phyloP scores from a whole-genome alignment of 2,329 filamentous ascomycete genomes.

The Diaporthe aspalathi region DNA sequence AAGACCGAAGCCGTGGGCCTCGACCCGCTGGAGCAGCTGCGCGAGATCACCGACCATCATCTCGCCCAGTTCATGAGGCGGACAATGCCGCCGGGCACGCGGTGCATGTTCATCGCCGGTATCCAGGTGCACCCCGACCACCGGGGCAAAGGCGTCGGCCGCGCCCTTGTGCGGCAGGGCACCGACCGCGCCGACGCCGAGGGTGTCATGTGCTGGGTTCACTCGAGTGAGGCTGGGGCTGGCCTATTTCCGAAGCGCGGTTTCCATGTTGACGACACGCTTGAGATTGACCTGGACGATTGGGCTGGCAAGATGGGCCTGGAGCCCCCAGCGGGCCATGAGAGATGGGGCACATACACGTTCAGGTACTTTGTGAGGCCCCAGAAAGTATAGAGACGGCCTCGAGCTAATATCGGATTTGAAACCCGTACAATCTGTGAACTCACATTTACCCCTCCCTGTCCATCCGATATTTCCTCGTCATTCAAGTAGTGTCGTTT shows the following conservation, averaged over 20 bases:
- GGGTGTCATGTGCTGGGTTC: constrained; percentile 49
- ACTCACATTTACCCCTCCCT: background rate
- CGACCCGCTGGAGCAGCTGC: constrained; percentile 47
- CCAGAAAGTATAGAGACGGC: background rate
- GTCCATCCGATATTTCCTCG: background rate
- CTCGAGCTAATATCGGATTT: too few relatives aligned
- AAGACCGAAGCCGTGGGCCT: constrained; percentile 28
- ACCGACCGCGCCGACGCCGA: constrained; percentile 46
- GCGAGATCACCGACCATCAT: constrained; percentile 46
- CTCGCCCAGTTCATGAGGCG: constrained; percentile 45
- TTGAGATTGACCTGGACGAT: constrained; percentile 49
- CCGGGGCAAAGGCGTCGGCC: constrained; percentile 50
- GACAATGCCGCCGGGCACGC: constrained; percentile 44
- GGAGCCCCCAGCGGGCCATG: constrained; percentile 42
- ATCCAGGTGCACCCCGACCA: constrained; percentile 47
- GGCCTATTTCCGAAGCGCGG: constrained; percentile 47
- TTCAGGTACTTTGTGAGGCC: constrained; percentile 49
- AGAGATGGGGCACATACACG: constrained; percentile 49
- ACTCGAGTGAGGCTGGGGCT: constrained; percentile 49
- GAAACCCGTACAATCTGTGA: background rate
- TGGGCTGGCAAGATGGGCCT: constrained; percentile 44
- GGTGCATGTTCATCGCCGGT: constrained; percentile 51
- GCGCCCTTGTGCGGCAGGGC: constrained; percentile 49
- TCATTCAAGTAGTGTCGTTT: background rate
- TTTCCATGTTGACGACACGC: constrained; percentile 46